A percentile compares a stretch with the other conserved stretches of the same genome.
Evolutionary conservation across 129 eudicot genomes (phyloP).

Genomic region (Flaveria brownii): DNA sequence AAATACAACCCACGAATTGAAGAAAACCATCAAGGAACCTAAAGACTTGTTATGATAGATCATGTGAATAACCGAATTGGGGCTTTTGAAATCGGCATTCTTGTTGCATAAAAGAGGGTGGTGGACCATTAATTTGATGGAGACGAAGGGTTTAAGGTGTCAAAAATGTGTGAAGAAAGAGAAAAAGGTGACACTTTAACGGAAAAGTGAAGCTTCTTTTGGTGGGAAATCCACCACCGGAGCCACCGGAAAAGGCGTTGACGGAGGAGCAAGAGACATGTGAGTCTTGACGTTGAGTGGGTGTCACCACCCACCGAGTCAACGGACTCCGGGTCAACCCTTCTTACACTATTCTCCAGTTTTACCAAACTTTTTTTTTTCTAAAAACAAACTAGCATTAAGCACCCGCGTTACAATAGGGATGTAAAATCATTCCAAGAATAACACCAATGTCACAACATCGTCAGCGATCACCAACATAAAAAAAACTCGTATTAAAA

Average conservation of each 20-base stretch:
- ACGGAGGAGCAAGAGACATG: slow-evolving; percentile 42
- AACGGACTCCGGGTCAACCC: slow-evolving; percentile 20
- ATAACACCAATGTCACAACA: too few relatives aligned
- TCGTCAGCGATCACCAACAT: too few relatives aligned
- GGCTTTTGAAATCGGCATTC: neutral
- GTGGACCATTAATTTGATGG: slow-evolving; percentile 16
- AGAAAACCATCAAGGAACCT: neutral
- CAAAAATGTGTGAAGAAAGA: slow-evolving; percentile 12
- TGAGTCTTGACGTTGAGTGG: slow-evolving; percentile 38
- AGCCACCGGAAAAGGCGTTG: slow-evolving; percentile 42
- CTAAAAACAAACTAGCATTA: too few relatives aligned
- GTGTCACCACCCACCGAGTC: slow-evolving; percentile 23
- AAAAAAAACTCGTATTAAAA: too few relatives aligned
- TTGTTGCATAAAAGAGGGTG: slow-evolving; percentile 4
- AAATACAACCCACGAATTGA: neutral
- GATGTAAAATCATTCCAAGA: too few relatives aligned
- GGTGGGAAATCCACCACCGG: slow-evolving; percentile 29
- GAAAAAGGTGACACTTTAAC: slow-evolving; percentile 38
- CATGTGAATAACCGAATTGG: neutral
- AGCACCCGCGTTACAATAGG: too few relatives aligned
- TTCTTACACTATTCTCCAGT: slow-evolving; percentile 5
- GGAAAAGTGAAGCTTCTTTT: slow-evolving; percentile 29
- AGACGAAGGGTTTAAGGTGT: neutral
- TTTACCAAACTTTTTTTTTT: too few relatives aligned
- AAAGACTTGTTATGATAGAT: neutral